phyloP scores from a whole-genome alignment of 2,329 filamentous ascomycete species.

The Macrophomina pseudophaseolina region DNA sequence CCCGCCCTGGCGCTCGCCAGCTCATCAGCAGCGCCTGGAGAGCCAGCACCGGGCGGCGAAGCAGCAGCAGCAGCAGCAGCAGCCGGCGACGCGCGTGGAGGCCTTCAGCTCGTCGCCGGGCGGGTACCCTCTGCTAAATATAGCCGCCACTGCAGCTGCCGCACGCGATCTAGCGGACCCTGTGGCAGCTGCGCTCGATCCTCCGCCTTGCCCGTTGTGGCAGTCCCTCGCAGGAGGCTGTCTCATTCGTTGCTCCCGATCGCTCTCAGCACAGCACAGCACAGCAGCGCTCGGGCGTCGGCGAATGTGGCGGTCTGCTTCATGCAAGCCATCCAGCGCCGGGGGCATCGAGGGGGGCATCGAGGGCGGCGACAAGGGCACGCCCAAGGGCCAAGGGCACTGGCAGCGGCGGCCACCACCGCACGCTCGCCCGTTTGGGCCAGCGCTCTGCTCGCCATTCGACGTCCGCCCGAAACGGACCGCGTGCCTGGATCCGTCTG shows the following conservation, averaged over 20 bases:
- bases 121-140: conserved; percentile 14
- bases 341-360: conserved; percentile 19
- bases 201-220: conserved; percentile 21
- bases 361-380: background rate
- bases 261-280: conserved; percentile 10
- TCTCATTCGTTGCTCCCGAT: conserved; percentile 23
- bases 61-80: conserved; percentile 13
- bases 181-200: conserved; percentile 24
- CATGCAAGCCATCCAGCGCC: conserved; percentile 26
- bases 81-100: conserved; percentile 9
- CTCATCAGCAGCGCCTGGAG: conserved; percentile 17
- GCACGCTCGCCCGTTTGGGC: conserved; percentile 24
- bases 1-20: conserved; percentile 18
- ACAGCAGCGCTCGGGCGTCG: conserved; percentile 17
- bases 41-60: conserved; percentile 6
- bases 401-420: conserved; percentile 13
- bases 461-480: conserved; percentile 32
- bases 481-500: conserved; percentile 35
- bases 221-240: conserved; percentile 16
- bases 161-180: conserved; percentile 24
- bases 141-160: conserved; percentile 24
- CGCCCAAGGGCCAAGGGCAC: background rate
- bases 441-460: conserved; percentile 23
- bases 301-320: conserved; percentile 26
- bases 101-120: conserved; percentile 8